Conservation (phyloP, 2,329 filamentous ascomycete species). For the Macrophomina pseudophaseolina region DNA sequence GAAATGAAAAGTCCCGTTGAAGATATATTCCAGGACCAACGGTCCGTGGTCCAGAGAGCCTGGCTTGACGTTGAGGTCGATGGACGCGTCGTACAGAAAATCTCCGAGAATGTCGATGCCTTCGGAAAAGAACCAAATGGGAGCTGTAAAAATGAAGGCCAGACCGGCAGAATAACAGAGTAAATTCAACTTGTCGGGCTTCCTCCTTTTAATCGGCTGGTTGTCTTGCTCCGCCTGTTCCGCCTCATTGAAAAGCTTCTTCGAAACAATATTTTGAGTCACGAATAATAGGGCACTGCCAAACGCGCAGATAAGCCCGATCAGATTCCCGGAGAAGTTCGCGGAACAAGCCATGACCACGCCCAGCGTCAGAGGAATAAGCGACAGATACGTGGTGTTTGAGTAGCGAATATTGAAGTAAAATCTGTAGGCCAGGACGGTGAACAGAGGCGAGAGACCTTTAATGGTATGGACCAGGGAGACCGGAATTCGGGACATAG, state of each 20-base stretch:
- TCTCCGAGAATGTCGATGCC: constrained; percentile 78
- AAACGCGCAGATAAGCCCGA: constrained; percentile 89
- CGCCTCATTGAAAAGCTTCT: constrained; percentile 95
- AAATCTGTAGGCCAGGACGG: constrained; percentile 88
- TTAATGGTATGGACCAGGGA: constrained; percentile 99
- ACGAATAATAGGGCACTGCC: constrained; percentile 94
- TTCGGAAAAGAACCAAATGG: constrained; percentile 93
- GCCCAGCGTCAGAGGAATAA: constrained; percentile 90
- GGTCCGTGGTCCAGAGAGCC: constrained; percentile 70
- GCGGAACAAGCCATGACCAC: constrained; percentile 96
- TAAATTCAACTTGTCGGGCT: constrained; percentile 95
- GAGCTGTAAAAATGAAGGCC: constrained; percentile 84
- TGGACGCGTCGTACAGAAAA: constrained; percentile 78
- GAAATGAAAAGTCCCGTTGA: constrained; percentile 97
- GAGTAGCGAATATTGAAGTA: constrained; percentile 90
- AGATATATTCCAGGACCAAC: constrained; percentile 81
- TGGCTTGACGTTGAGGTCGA: constrained; percentile 77
- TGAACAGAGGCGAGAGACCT: constrained; percentile 93
- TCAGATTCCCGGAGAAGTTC: constrained; percentile 84
- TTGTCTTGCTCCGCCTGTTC: constrained; percentile 80
- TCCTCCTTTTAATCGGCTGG: constrained; percentile 66
- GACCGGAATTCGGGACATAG: constrained; percentile 92
- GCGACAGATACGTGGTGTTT: constrained; percentile 72
- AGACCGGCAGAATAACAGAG: constrained; percentile 96
- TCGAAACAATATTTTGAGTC: constrained; percentile 97